These are phyloP conservation scores for Mycena epipterygia DNA, from an alignment of 768 basidiomycete genomes.

Conservation along the genomic window DNA sequence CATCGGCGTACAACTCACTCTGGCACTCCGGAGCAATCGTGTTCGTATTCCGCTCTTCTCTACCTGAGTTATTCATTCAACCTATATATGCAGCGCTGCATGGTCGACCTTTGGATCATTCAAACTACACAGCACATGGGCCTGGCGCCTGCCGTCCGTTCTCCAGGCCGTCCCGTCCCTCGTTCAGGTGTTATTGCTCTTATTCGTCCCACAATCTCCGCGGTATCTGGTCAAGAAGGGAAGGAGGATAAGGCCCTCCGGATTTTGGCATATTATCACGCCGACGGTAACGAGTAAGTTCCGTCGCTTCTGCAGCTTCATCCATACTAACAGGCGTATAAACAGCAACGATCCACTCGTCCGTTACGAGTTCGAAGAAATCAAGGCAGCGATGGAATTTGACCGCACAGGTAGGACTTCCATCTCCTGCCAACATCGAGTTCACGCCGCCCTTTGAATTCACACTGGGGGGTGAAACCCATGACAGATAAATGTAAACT, in stretches of 20 bases:
- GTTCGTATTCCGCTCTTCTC: constrained; percentile 50
- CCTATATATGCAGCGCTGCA: constrained; percentile 64
- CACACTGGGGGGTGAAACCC: no score
- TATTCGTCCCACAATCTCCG: constrained; percentile 86
- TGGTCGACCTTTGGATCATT: constrained; percentile 90
- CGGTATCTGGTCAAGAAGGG: constrained; percentile 87
- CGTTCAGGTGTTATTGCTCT: constrained; percentile 74
- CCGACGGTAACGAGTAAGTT: constrained; percentile 74
- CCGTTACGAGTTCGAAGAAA: constrained; percentile 83
- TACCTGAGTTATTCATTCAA: background rate
- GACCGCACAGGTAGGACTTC: constrained; percentile 60
- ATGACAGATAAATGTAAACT: no score
- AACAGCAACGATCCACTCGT: constrained; percentile 74
- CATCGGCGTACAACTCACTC: constrained; percentile 84
- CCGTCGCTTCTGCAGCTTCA: background rate
- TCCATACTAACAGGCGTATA: background rate
- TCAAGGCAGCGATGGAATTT: constrained; percentile 80
- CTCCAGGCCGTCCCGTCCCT: constrained; percentile 80
- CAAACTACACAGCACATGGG: constrained; percentile 75
- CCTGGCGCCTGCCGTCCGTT: constrained; percentile 87
- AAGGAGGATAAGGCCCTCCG: constrained; percentile 74
- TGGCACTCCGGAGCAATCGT: constrained; percentile 90
- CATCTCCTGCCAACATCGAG: background rate
- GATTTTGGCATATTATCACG: constrained; percentile 88
- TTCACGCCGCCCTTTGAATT: no score